phyloP scores from a whole-genome alignment of 495 filamentous ascomycete species.

The Cryomyces antarcticus region DNA sequence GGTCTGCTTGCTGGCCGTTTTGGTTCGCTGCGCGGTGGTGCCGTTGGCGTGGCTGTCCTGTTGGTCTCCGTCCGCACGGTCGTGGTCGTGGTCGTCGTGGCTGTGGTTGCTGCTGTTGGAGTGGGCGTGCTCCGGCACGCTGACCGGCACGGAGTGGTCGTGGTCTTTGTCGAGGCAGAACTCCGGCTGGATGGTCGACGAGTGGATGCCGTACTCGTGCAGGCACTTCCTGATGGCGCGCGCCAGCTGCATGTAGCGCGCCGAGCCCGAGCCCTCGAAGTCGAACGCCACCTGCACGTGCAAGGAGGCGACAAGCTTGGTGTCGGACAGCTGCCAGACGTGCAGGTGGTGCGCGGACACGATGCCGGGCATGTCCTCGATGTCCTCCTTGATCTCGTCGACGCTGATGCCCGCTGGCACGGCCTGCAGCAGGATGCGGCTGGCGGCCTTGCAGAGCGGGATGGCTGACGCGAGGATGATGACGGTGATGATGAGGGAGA shows the following conservation, averaged over 20 bases:
- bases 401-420: conserved; percentile 72
- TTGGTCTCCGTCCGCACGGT: no score
- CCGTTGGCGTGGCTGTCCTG: no score
- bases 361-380: conserved; percentile 62
- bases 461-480: conserved; percentile 87
- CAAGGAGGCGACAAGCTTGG: conserved; percentile 75
- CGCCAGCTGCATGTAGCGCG: conserved; percentile 77
- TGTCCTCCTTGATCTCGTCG: conserved; percentile 82
- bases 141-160: conserved; percentile 18
- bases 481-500: conserved; percentile 88
- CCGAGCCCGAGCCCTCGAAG: conserved; percentile 46
- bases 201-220: conserved; percentile 90
- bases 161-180: conserved; percentile 46
- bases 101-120: no score
- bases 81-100: no score
- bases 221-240: conserved; percentile 61
- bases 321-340: conserved; percentile 92
- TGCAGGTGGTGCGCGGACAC: conserved; percentile 85
- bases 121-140: no score
- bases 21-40: background rate
- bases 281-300: conserved; percentile 77
- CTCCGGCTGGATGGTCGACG: conserved; percentile 94
- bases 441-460: conserved; percentile 78
- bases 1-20: conserved; percentile 14
- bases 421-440: conserved; percentile 85